A percentile compares a stretch with the other conserved stretches of the same genome.
Conservation (phyloP, 1,139 yeast species). For the Debaryomyces singareniensis region DNA sequence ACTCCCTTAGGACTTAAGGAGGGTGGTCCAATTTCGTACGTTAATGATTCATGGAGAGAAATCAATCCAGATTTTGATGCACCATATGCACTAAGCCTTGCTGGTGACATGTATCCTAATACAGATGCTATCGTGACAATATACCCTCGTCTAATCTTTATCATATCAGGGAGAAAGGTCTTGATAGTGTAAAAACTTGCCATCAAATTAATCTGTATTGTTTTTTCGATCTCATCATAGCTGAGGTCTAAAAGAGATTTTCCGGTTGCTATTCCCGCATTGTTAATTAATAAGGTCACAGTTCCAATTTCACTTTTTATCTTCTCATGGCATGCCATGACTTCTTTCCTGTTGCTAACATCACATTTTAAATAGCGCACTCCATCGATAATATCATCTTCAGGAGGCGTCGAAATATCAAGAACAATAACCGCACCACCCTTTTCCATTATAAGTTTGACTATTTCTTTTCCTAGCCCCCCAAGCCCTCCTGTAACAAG, state of each 20-base stretch:
- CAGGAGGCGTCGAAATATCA: slow-evolving; percentile 46
- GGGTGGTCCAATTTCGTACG: slow-evolving; percentile 61
- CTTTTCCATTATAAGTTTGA: slow-evolving; percentile 31
- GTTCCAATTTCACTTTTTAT: slow-evolving; percentile 48
- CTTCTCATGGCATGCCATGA: slow-evolving; percentile 26
- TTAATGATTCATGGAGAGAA: slow-evolving; percentile 76
- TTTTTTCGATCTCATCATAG: slow-evolving; percentile 52
- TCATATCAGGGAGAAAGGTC: slow-evolving; percentile 68
- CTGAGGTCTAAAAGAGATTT: slow-evolving; percentile 47
- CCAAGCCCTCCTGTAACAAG: slow-evolving; percentile 79
- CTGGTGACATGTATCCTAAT: slow-evolving; percentile 80
- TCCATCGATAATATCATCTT: slow-evolving; percentile 23
- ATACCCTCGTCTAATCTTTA: slow-evolving; percentile 58
- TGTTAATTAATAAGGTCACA: slow-evolving; percentile 66
- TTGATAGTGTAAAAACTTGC: slow-evolving; percentile 68
- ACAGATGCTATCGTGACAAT: slow-evolving; percentile 78
- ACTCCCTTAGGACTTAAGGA: slow-evolving; percentile 45
- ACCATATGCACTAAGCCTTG: slow-evolving; percentile 75
- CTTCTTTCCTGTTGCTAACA: slow-evolving; percentile 46
- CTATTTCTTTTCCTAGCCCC: slow-evolving; percentile 73
- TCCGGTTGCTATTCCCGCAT: slow-evolving; percentile 73
- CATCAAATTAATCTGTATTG: slow-evolving; percentile 58
- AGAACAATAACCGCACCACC: slow-evolving; percentile 53
- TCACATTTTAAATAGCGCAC: slow-evolving; percentile 63
- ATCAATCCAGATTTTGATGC: slow-evolving; percentile 85